phyloP scores from a whole-genome alignment of 1,139 yeast genomes.

The Taphrina communis region DNA sequence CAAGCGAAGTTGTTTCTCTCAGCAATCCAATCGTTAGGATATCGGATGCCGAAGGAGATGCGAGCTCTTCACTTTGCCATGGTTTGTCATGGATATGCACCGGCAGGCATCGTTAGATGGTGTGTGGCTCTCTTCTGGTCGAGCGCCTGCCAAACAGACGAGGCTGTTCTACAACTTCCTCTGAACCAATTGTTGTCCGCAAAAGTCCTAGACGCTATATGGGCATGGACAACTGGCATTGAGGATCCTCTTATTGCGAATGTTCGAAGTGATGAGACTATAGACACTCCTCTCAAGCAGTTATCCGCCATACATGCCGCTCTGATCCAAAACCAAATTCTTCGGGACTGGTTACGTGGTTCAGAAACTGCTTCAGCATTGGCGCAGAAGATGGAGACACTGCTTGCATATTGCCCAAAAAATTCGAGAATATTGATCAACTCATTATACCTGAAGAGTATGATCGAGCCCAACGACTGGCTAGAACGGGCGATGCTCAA shows the following conservation, averaged over 20 bases:
- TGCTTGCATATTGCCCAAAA: constrained; percentile 10
- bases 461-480: constrained; percentile 34
- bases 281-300: constrained; percentile 19
- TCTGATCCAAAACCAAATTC: constrained; percentile 16
- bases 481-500: constrained; percentile 28
- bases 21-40: constrained; percentile 27
- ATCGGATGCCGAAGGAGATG: constrained; percentile 26
- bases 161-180: constrained; percentile 9
- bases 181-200: constrained; percentile 15
- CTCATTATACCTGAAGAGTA: constrained; percentile 13
- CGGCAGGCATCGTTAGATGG: constrained; percentile 5
- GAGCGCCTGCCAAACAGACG: not conserved
- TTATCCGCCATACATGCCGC: constrained; percentile 22
- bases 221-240: constrained; percentile 32
- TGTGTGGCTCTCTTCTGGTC: constrained; percentile 26
- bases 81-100: constrained; percentile 31
- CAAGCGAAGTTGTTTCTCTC: constrained; percentile 43
- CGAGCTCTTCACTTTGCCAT: constrained; percentile 30
- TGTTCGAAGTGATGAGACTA: constrained; percentile 25
- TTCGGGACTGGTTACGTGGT: constrained; percentile 28
- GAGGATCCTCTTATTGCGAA: constrained; percentile 28
- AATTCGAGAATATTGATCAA: constrained; percentile 19
- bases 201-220: constrained; percentile 14
- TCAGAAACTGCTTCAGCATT: constrained; percentile 6
- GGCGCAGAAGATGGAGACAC: not conserved